Evolutionary conservation across 306 rosid species (phyloP).

Genomic region (Pueraria montana): DNA sequence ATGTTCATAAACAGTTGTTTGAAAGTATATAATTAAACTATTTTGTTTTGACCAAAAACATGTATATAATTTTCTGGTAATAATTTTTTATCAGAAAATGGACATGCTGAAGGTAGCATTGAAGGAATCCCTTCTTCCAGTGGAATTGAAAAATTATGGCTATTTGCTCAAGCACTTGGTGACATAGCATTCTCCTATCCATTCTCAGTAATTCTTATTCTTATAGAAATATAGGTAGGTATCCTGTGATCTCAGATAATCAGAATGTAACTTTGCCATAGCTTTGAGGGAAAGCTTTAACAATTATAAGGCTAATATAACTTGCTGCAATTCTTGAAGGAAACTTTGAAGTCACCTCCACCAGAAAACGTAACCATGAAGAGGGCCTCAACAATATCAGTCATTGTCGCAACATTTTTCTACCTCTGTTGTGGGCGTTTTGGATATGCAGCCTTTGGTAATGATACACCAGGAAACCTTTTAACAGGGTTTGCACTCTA

Average conservation of each 20-base stretch:
- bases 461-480: constrained; percentile 76
- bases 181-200: constrained; percentile 94
- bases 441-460: constrained; percentile 91
- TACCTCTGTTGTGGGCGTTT: constrained; percentile 74
- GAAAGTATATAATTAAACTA: constrained; percentile 27
- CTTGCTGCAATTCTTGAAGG: too few species aligned
- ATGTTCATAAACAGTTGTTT: constrained; percentile 19
- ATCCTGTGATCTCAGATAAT: constrained; percentile 1
- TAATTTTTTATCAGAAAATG: constrained; percentile 67
- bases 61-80: constrained; percentile 31
- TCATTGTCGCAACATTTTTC: constrained; percentile 64
- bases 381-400: too few species aligned
- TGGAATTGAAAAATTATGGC: constrained; percentile 62
- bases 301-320: too few species aligned
- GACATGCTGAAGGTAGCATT: constrained; percentile 63
- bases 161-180: constrained; percentile 84
- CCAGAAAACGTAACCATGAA: too few species aligned
- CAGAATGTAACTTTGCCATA: constrained; percentile 22
- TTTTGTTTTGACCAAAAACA: too few species aligned
- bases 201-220: constrained; percentile 77
- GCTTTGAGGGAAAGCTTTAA: background rate
- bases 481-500: constrained; percentile 67
- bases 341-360: too few species aligned
- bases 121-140: constrained; percentile 61
- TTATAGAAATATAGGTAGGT: constrained; percentile 83